Evolutionary conservation across 805 yeast genomes (phyloP).

Genomic region (Lipomyces spencermartinsiae): DNA sequence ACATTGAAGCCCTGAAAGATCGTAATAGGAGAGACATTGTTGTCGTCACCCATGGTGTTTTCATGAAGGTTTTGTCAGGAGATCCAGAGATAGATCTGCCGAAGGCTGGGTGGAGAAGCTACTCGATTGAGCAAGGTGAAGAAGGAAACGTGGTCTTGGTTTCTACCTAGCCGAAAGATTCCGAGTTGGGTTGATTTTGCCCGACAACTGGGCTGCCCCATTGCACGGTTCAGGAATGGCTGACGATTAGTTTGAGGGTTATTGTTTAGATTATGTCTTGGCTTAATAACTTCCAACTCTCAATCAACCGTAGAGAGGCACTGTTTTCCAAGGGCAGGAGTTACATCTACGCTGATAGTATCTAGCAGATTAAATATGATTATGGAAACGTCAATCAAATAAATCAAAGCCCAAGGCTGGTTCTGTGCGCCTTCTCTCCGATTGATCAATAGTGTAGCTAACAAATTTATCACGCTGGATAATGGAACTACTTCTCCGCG

Average conservation of each 20-base stretch:
- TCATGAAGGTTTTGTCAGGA: slow-evolving; percentile 1
- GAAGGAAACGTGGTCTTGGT: background rate
- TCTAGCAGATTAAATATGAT: too few species aligned
- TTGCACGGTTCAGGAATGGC: too few species aligned
- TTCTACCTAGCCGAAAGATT: background rate
- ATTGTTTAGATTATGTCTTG: too few species aligned
- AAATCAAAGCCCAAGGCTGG: background rate
- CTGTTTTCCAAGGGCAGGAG: background rate
- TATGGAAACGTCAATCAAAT: background rate
- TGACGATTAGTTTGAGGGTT: background rate
- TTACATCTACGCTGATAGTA: too few species aligned
- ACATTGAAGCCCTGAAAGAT: background rate
- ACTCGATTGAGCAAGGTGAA: background rate
- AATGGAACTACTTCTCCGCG: background rate
- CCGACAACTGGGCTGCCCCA: too few species aligned
- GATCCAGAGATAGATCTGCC: slow-evolving; percentile 1
- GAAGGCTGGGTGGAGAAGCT: slow-evolving; percentile 1
- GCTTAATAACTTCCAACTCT: too few species aligned
- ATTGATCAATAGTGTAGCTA: too few species aligned
- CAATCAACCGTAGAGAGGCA: too few species aligned
- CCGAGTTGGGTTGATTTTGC: too few species aligned
- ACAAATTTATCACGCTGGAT: background rate
- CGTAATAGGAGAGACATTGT: background rate
- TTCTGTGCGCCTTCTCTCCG: too few species aligned
- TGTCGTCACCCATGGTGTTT: background rate